Percentiles rank a stretch among this genome's conserved stretches.
Evolutionary conservation across 1,284 basidiomycete species (phyloP).

Genomic region (Melampsora americana): DNA sequence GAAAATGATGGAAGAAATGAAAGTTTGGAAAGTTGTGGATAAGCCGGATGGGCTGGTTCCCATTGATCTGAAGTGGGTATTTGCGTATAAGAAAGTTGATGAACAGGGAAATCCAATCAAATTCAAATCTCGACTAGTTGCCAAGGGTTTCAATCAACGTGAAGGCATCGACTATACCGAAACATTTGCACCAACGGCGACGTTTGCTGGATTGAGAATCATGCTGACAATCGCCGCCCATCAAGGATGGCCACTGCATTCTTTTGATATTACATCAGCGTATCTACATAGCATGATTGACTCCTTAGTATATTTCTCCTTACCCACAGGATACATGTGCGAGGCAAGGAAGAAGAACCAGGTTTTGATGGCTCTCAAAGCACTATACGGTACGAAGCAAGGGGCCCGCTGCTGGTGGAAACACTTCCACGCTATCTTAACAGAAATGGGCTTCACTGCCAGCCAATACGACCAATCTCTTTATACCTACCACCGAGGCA

Average conservation of each 20-base stretch:
- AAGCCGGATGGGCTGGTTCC: neutral
- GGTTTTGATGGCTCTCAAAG: neutral
- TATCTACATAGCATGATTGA: neutral
- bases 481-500: neutral
- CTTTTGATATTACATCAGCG: neutral
- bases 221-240: slow-evolving; percentile 5
- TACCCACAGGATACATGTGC: neutral
- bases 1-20: slow-evolving; percentile 1
- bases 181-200: slow-evolving; percentile 22
- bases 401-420: neutral
- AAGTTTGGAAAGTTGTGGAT: slow-evolving; percentile 3
- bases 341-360: neutral
- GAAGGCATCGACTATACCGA: slow-evolving; percentile 3
- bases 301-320: neutral
- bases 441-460: neutral
- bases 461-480: neutral
- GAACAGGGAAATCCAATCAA: too few species aligned
- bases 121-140: too few species aligned
- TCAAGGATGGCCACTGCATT: neutral
- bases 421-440: neutral
- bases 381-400: slow-evolving; percentile 4
- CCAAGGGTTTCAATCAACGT: too few species aligned
- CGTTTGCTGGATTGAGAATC: slow-evolving; percentile 4
- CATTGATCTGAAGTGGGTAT: neutral
- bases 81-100: neutral